phyloP scores from a whole-genome alignment of 2,329 filamentous ascomycete genomes.

The Fusarium sororula region DNA sequence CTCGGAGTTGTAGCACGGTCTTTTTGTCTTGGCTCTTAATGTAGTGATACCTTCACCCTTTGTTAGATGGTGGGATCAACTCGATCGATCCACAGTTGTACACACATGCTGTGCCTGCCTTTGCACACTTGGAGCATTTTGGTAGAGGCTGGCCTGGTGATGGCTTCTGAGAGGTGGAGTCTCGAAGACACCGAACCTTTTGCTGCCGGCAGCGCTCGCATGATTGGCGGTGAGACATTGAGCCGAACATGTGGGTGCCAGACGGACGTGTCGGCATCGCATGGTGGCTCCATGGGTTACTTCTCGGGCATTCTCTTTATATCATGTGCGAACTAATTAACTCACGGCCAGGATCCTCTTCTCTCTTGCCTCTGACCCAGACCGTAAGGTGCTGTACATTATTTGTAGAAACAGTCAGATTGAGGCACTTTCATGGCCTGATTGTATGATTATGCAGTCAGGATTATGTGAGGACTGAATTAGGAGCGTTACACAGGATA shows the following conservation, averaged over 20 bases:
- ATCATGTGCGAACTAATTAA: background rate
- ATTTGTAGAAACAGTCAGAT: background rate
- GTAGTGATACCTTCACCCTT: background rate
- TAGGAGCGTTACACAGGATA: background rate
- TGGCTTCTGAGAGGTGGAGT: background rate
- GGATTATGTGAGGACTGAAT: background rate
- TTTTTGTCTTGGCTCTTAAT: background rate
- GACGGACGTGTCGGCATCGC: background rate
- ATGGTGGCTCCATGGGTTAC: background rate
- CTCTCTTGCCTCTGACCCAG: background rate
- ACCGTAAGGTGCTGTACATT: background rate
- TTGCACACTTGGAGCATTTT: background rate
- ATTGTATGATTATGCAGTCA: background rate
- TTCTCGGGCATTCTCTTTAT: background rate
- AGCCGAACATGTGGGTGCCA: background rate
- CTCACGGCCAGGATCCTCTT: background rate
- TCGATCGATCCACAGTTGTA: background rate
- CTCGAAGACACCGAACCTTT: background rate
- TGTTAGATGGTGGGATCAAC: background rate
- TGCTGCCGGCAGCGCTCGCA: background rate
- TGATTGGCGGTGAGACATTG: background rate
- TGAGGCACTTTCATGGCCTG: background rate
- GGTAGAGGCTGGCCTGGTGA: background rate
- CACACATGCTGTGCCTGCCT: background rate
- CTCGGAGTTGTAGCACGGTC: background rate